phyloP scores from a whole-genome alignment of 208 protist genomes.

The Plasmodiophora brassicae region DNA sequence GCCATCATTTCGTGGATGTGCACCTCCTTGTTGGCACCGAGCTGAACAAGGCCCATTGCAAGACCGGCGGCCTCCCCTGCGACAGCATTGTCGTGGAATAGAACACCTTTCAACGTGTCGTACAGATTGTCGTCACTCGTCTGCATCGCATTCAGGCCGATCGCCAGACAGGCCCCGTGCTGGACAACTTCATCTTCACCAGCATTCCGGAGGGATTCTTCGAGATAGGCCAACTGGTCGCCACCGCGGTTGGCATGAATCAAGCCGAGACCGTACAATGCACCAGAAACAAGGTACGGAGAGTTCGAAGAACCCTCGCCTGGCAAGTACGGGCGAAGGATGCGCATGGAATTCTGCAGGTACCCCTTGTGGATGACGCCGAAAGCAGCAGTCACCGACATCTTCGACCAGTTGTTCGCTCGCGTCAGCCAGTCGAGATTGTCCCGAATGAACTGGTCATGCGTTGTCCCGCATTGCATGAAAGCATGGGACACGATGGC shows the following conservation, averaged over 20 bases:
- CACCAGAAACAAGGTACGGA: slow-evolving; percentile 89
- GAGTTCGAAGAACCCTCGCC: not conserved
- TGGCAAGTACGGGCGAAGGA: slow-evolving; percentile 87
- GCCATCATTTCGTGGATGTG: slow-evolving; percentile 81
- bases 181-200: slow-evolving; percentile 75
- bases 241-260: slow-evolving; percentile 88
- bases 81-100: slow-evolving; percentile 88
- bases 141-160: slow-evolving; percentile 78
- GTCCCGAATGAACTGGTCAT: slow-evolving; percentile 91
- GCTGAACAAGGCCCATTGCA: slow-evolving; percentile 94
- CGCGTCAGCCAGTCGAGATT: slow-evolving; percentile 91
- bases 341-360: slow-evolving; percentile 71
- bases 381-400: slow-evolving; percentile 85
- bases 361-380: slow-evolving; percentile 94
- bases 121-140: slow-evolving; percentile 76
- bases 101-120: slow-evolving; percentile 85
- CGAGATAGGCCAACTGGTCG: slow-evolving; percentile 45
- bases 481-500: slow-evolving; percentile 88
- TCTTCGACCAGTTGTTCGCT: slow-evolving; percentile 94
- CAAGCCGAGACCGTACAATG: slow-evolving; percentile 93
- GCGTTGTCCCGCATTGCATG: slow-evolving; percentile 95
- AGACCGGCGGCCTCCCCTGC: slow-evolving; percentile 92
- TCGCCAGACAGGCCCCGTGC: slow-evolving; percentile 92
- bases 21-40: slow-evolving; percentile 76
- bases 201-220: slow-evolving; percentile 45